Percentiles rank a stretch among this genome's conserved stretches.
These are phyloP conservation scores for Apiospora hydei DNA, from an alignment of 2,329 filamentous ascomycete genomes.

Conservation along the genomic window DNA sequence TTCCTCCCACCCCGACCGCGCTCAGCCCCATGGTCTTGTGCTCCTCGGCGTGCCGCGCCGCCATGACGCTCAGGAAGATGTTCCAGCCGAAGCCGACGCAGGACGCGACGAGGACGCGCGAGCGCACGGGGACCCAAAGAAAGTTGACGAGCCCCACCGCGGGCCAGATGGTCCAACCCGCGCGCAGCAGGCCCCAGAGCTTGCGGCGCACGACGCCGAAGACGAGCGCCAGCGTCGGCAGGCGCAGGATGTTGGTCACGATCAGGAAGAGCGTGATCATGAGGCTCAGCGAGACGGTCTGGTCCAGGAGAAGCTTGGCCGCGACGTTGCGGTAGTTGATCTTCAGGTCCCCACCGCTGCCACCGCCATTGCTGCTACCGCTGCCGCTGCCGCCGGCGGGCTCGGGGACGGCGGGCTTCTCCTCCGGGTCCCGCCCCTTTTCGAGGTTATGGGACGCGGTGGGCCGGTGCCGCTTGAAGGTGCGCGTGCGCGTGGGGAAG, in stretches of 20 bases:
- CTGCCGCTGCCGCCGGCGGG: background rate
- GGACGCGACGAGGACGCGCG: constrained; percentile 45
- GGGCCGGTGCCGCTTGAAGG: constrained; percentile 29
- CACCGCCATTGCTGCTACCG: background rate
- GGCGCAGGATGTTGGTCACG: constrained; percentile 45
- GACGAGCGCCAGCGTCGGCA: constrained; percentile 36
- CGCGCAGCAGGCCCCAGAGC: constrained; percentile 42
- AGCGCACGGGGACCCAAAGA: constrained; percentile 46
- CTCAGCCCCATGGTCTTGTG: constrained; percentile 5
- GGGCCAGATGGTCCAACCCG: constrained; percentile 48
- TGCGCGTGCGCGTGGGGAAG: constrained; percentile 41
- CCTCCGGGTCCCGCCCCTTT: constrained; percentile 28
- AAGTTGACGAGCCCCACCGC: constrained; percentile 46
- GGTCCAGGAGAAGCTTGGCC: constrained; percentile 46
- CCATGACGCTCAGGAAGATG: constrained; percentile 42
- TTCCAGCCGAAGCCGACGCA: constrained; percentile 48
- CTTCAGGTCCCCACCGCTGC: constrained; percentile 13
- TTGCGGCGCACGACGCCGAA: constrained; percentile 39
- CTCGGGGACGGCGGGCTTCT: constrained; percentile 30
- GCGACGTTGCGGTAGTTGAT: constrained; percentile 46
- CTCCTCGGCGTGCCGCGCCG: constrained; percentile 19
- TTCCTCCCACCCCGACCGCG: background rate
- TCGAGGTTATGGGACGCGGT: constrained; percentile 28
- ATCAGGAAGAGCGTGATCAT: constrained; percentile 45
- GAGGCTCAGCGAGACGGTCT: constrained; percentile 45